Base-by-base conservation (phyloP, 176 grass and related monocot species). In the Areca catechu region DNA sequence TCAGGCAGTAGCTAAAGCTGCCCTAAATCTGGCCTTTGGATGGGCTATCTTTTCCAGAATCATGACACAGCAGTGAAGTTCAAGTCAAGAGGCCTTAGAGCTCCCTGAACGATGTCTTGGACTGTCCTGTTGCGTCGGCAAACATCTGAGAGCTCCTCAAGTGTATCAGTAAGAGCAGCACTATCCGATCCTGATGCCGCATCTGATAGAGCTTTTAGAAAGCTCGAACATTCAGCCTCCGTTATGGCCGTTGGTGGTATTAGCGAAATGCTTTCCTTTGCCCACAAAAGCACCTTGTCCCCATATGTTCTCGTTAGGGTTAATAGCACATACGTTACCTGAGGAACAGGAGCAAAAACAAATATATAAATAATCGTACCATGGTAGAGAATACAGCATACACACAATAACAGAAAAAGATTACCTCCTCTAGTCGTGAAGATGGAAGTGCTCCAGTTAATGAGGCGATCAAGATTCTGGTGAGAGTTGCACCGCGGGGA, bases 381-480 rank as follows among this genome's bases (percentile, higher is more conserved):
- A 22, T 52, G 49, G 25, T 34, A 43, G 9, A 43, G 34, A 43
- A 43, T 2, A 14, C 34, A 43, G n/a, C 34, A 37, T n/a, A 37
- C 30, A 10, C 7, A 37, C 30, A 43, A 29, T 2, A 43, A 43
- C 2, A 43, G 9, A 43, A 43, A 20, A 6, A 20, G 34, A 21
- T n/a, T 80, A 98, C 93, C 87, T 98, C 93, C 12, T 98, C 87
- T 49, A 92, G 63, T 22, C 93, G 81, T 71, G 87, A 86, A 67
- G 79, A 89, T 59, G 93, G 93, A 57, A 98, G 73, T 1, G 88
- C 81, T 69, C 93, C 84, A 57, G 93, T 91, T 74, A 98, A 69
- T 55, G 87, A 76, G 75, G 88, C 81, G 83, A 89, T 88, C 77
- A 98, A 86, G 80, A 98, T 85, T 92, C 88, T 91, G 12, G 93